These are phyloP conservation scores for Geotrichum cucujoidarum DNA, from an alignment of 1,139 yeast species.

Conservation along the genomic window DNA sequence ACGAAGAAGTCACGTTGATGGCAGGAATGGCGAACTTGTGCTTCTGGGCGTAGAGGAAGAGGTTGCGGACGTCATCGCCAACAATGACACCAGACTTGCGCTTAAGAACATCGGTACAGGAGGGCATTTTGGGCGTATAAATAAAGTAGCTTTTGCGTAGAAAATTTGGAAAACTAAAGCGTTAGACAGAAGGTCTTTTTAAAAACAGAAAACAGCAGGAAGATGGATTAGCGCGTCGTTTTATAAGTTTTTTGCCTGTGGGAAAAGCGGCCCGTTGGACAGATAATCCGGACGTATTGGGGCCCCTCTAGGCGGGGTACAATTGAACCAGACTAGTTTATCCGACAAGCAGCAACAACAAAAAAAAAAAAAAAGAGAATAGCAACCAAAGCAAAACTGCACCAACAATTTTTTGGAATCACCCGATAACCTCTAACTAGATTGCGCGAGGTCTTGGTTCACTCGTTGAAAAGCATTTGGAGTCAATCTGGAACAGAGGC, in stretches of 20 bases:
- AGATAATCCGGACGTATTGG: too few relatives aligned
- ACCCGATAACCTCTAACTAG: too few relatives aligned
- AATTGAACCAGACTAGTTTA: neutral
- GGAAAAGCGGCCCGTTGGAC: too few relatives aligned
- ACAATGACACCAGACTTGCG: slow-evolving; percentile 96
- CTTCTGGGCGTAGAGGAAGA: slow-evolving; percentile 89
- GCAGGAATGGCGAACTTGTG: slow-evolving; percentile 97
- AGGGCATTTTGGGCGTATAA: neutral
- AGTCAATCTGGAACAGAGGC: too few relatives aligned
- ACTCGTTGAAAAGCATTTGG: too few relatives aligned
- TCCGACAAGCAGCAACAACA: neutral
- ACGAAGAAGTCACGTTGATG: slow-evolving; percentile 93
- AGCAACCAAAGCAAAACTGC: neutral
- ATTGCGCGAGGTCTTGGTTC: too few relatives aligned
- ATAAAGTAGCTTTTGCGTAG: neutral
- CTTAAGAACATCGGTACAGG: slow-evolving; percentile 57
- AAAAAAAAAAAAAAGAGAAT: too few relatives aligned
- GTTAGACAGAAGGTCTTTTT: neutral
- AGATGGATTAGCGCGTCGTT: too few relatives aligned
- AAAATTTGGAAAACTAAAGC: neutral
- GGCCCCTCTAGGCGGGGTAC: neutral
- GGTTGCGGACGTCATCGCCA: slow-evolving; percentile 88
- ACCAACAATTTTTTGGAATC: too few relatives aligned
- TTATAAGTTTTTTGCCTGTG: too few relatives aligned
- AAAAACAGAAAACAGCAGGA: too few relatives aligned